Evolutionary conservation across 1,284 basidiomycete species (phyloP).

Genomic region (Sparassis latifolia): DNA sequence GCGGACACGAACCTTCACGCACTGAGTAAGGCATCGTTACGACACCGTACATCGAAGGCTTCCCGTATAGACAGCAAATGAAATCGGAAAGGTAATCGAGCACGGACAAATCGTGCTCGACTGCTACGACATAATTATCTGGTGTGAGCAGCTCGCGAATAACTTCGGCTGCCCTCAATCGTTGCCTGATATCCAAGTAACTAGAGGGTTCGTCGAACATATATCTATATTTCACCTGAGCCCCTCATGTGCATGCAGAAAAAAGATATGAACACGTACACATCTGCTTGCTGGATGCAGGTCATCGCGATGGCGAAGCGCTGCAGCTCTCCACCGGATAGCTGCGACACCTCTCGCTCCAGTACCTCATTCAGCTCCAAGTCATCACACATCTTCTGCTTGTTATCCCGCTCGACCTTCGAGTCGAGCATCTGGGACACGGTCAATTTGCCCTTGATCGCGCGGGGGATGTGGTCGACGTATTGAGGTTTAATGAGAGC

Average conservation of each 20-base stretch:
- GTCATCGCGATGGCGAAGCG: conserved; percentile 94
- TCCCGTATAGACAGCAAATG: conserved; percentile 94
- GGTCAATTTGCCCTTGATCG: conserved; percentile 85
- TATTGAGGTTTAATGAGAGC: conserved; percentile 99
- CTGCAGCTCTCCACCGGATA: conserved; percentile 95
- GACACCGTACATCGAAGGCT: conserved; percentile 95
- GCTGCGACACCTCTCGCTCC: conserved; percentile 75
- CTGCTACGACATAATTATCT: conserved; percentile 87
- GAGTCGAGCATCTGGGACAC: conserved; percentile 88
- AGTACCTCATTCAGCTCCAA: conserved; percentile 85
- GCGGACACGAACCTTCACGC: conserved; percentile 69
- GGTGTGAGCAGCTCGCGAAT: conserved; percentile 82
- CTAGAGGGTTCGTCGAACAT: conserved; percentile 98
- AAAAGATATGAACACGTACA: conserved; percentile 42
- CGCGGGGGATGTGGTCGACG: conserved; percentile 94
- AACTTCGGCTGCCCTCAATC: conserved; percentile 91
- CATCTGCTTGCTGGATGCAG: conserved; percentile 88
- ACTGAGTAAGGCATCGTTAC: conserved; percentile 97
- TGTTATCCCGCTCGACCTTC: conserved; percentile 81
- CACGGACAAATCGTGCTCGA: conserved; percentile 96
- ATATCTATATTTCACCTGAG: conserved; percentile 47
- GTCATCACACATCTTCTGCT: conserved; percentile 73
- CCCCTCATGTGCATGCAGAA: not conserved
- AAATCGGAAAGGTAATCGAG: conserved; percentile 97
- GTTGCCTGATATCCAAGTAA: conserved; percentile 93